These are phyloP conservation scores for Penicillium sclerotiorum DNA, from an alignment of 2,329 filamentous ascomycete genomes.

Conservation along the genomic window DNA sequence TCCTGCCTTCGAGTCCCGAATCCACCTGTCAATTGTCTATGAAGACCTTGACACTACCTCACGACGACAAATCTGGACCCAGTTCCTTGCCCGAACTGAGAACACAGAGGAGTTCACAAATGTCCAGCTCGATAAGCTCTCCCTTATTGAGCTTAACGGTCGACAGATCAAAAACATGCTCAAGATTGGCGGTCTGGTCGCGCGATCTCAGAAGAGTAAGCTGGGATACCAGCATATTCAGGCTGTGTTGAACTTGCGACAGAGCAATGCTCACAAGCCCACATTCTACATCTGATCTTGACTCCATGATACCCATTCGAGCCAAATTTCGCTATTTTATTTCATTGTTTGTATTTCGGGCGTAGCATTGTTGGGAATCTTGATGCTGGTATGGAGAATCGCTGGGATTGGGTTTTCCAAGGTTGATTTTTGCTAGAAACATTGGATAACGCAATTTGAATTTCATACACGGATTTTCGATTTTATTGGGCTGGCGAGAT, in stretches of 20 bases:
- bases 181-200: conserved; percentile 47
- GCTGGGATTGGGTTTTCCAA: too few species aligned
- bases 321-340: too few species aligned
- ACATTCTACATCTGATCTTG: neutral
- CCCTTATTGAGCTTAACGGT: conserved; percentile 31
- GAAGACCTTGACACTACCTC: conserved; percentile 40
- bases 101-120: conserved; percentile 22
- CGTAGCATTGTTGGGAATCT: too few species aligned
- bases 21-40: conserved; percentile 45
- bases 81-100: conserved; percentile 40
- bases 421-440: too few species aligned
- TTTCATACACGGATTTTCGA: too few species aligned
- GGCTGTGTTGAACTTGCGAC: conserved; percentile 21
- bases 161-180: conserved; percentile 51
- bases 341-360: too few species aligned
- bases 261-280: conserved; percentile 1
- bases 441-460: too few species aligned
- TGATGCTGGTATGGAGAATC: too few species aligned
- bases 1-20: conserved; percentile 53
- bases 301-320: neutral
- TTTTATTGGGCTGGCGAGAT: too few species aligned
- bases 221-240: conserved; percentile 26
- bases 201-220: conserved; percentile 24
- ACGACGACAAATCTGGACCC: conserved; percentile 47
- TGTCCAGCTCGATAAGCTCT: conserved; percentile 27